Evolutionary conservation across 768 basidiomycete species (phyloP), one percentile per base, ranked within the genome.

Genomic region (Naganishia randhawae): DNA sequence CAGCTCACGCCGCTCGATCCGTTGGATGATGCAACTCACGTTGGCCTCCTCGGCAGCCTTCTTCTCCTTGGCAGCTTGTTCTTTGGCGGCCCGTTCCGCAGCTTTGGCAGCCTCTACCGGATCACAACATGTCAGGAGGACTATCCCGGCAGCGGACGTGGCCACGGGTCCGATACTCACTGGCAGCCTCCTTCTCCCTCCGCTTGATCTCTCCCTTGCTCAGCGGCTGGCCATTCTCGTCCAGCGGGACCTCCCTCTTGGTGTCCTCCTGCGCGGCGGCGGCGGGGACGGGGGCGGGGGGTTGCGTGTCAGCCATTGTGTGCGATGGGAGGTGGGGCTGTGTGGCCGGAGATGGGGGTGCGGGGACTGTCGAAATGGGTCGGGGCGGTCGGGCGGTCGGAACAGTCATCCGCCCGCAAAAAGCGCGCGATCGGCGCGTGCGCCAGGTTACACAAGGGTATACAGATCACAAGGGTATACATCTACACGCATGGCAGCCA

Each of bases 121-220:
- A 32, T 31, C 27, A 50, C 35, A 22, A 39, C 48, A 22, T 1
- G 17, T 33, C 54, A 22, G 33, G 17, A n/a, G n/a, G n/a, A n/a
- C n/a, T n/a, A n/a, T n/a, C n/a, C n/a, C n/a, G n/a, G n/a, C n/a
- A n/a, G n/a, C n/a, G n/a, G n/a, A n/a, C n/a, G n/a, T n/a, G n/a
- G n/a, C n/a, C n/a, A n/a, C n/a, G n/a, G n/a, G 17, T 25, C 33
- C 14, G 9, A 37, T 17, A 70, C 69, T 63, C 53, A 70, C 69
- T 97, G 81, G 93, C 91, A 14, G 87, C 88, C 53, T 89, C 89
- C 80, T 96, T 97, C 35, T 89, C 89, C 35, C 87, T 86, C 81
- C 92, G 93, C 84, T 98, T 97, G 68, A 92, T 79, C 74, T 94
- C 92, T 74, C 83, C 90, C 82, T 96, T 97, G 65, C 75, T 75